Conservation (phyloP, 164 flowering plant genomes). For the Vitis rotundifolia region DNA sequence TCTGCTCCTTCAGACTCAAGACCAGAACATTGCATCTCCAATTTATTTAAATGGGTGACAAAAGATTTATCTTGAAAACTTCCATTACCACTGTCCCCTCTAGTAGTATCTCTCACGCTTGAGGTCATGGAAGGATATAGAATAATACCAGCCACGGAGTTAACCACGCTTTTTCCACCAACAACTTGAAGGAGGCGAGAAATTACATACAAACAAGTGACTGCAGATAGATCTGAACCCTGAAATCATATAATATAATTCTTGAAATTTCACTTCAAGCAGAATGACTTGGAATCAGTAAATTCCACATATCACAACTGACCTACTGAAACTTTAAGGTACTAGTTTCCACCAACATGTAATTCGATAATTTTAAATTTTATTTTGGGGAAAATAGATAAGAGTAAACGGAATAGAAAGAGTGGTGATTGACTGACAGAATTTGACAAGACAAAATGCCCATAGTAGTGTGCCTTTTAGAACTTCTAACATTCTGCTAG, state of each 20-base stretch:
- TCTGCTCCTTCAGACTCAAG: slow-evolving; percentile 28
- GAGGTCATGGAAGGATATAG: slow-evolving; percentile 31
- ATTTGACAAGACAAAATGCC: too few species aligned
- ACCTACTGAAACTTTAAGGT: neutral
- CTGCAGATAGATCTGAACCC: slow-evolving; percentile 41
- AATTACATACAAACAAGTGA: slow-evolving; percentile 55
- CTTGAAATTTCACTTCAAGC: neutral
- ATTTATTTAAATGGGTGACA: slow-evolving; percentile 13
- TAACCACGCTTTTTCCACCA: slow-evolving; percentile 39
- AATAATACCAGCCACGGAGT: slow-evolving; percentile 42
- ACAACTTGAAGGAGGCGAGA: slow-evolving; percentile 61
- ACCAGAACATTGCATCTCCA: slow-evolving; percentile 16
- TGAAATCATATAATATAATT: slow-evolving; percentile 24
- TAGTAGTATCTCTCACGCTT: slow-evolving; percentile 14
- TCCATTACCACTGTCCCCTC: slow-evolving; percentile 1
- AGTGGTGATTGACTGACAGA: too few species aligned
- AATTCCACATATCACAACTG: neutral
- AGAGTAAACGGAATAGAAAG: too few species aligned
- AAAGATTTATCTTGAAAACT: slow-evolving; percentile 10
- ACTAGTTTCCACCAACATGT: too few species aligned
- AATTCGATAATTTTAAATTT: too few species aligned
- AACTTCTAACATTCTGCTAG: too few species aligned
- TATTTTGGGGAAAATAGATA: too few species aligned
- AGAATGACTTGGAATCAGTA: neutral
- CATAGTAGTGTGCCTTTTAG: too few species aligned